Evolutionary conservation across 2,329 filamentous ascomycete species (phyloP).

Genomic region (Aspergillus neotritici): DNA sequence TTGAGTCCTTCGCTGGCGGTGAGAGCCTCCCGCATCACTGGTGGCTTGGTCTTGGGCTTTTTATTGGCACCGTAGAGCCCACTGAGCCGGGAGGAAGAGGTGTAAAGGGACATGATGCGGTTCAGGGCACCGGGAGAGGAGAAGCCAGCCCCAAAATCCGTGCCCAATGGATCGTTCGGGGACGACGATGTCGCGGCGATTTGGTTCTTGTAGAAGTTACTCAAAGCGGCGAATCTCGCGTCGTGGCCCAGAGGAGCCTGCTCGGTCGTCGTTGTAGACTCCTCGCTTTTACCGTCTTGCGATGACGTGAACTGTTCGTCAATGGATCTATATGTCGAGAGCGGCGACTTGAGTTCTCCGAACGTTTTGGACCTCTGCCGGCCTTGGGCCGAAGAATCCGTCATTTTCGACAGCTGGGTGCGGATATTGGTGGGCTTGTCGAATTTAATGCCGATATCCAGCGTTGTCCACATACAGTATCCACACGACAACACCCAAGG

Average conservation of each 20-base stretch:
- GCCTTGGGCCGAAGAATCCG: slow-evolving; percentile 40
- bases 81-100: slow-evolving; percentile 49
- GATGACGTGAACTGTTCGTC: slow-evolving; percentile 27
- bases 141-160: slow-evolving; percentile 44
- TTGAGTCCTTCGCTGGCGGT: slow-evolving; percentile 66
- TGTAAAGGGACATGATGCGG: slow-evolving; percentile 89
- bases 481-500: slow-evolving; percentile 78
- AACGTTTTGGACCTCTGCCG: slow-evolving; percentile 37
- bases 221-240: slow-evolving; percentile 67
- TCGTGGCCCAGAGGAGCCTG: slow-evolving; percentile 52
- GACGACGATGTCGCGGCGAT: slow-evolving; percentile 58
- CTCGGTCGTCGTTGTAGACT: slow-evolving; percentile 32
- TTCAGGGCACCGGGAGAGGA: slow-evolving; percentile 75
- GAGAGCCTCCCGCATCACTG: slow-evolving; percentile 75
- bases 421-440: slow-evolving; percentile 84
- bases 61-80: slow-evolving; percentile 53
- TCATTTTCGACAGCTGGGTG: slow-evolving; percentile 67
- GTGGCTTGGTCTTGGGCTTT: slow-evolving; percentile 61
- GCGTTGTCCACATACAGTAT: slow-evolving; percentile 89
- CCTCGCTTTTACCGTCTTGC: slow-evolving; percentile 26
- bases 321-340: slow-evolving; percentile 32
- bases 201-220: slow-evolving; percentile 76
- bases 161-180: slow-evolving; percentile 49
- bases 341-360: slow-evolving; percentile 32
- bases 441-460: slow-evolving; percentile 84